Evolutionary conservation across 2,329 filamentous ascomycete genomes (phyloP), one percentile per base, ranked within the genome.

Genomic region (Aspergillus proliferans): DNA sequence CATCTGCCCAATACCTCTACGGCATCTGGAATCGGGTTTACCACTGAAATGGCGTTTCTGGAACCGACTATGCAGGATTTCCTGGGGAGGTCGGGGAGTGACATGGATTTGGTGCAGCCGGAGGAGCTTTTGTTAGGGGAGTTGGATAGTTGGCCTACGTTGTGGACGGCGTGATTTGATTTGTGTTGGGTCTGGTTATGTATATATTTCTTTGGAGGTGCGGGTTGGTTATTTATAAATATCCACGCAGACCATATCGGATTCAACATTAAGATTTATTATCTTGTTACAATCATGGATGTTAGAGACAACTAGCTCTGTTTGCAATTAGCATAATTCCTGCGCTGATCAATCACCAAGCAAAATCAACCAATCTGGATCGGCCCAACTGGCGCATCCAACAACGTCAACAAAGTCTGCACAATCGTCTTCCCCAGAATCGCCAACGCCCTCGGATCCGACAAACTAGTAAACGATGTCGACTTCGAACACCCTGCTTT

Each of bases 41-140:
- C 58, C 4, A 58, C 57, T 5, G 58, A 57, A 43, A 60, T 60
- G 58, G 58, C 55, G 8, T 58, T 61, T 22, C 26, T 57, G 19
- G 55, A 61, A 36, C 58, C 58, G 2, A 60, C 58, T 10, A 56
- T 61, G 58, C 58, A 61, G 34, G 55, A 58, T 21, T 61, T 61
- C 19, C 49, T 61, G 7, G 26, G 26, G 4, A 12, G 26, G 9
- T 26, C 41, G 19, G 21, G n/a, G 21, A 15, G 7, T 14, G 41
- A 43, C 6, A 43, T 43, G 21, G 41, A 43, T 24, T 15, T 43
- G 10, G 18, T 39, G 7, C n/a, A 39, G n/a, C 36, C 36, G n/a
- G 36, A 6, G n/a, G 36, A 18, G 4, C n/a, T 39, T 15, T 15
- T 4, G 36, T 2, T 39, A 2, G n/a, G 36, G n/a, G 36, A 39